Conservation (phyloP, 2,329 filamentous ascomycete genomes). For the Arthrobotrys musiformis region DNA sequence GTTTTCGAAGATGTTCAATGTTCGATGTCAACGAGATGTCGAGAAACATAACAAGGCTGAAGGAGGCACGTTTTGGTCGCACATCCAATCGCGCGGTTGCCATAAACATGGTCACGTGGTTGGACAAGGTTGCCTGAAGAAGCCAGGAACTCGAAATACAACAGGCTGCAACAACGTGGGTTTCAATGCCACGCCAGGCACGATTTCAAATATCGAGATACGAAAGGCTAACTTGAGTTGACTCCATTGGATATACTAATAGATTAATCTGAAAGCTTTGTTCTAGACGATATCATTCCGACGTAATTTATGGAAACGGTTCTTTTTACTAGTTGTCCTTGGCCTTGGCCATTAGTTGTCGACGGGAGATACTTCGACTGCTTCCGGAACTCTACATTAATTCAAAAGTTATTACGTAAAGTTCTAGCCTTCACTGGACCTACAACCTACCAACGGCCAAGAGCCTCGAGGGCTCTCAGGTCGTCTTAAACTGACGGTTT, state of each 20-base stretch:
- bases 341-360: too few relatives aligned
- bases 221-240: neutral
- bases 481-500: neutral
- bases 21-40: neutral
- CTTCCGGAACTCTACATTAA: too few relatives aligned
- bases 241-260: neutral
- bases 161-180: constrained; percentile 13
- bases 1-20: neutral
- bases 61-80: constrained; percentile 1
- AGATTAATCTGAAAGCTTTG: too few relatives aligned
- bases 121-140: neutral
- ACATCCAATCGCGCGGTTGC: neutral
- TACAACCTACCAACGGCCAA: neutral
- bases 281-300: too few relatives aligned
- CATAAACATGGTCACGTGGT: constrained; percentile 25
- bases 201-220: neutral
- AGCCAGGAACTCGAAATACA: neutral
- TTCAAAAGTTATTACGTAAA: neutral
- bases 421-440: neutral
- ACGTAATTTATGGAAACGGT: too few relatives aligned
- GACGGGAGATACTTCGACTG: neutral
- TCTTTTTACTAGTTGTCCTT: too few relatives aligned
- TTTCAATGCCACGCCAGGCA: neutral
- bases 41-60: neutral
- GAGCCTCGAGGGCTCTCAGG: neutral